Conservation (phyloP, 768 basidiomycete species). For the Rhizopogon rudus region DNA sequence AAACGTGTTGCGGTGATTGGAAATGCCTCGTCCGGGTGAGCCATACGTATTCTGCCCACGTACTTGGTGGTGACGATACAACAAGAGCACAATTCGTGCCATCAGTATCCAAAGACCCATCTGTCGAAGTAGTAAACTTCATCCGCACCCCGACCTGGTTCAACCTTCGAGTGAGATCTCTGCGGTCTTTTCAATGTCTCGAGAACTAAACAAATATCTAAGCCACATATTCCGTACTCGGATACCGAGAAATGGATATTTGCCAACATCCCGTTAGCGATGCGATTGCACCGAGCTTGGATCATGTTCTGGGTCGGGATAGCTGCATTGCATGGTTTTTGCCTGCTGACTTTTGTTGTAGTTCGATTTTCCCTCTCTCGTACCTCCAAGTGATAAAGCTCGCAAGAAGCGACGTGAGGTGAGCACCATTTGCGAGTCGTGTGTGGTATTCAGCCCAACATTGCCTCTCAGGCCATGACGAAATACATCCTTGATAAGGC, state of each 20-base stretch:
- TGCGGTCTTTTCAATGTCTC: neutral
- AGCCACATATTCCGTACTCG: slow-evolving; percentile 34
- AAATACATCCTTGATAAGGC: slow-evolving; percentile 43
- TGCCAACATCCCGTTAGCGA: slow-evolving; percentile 44
- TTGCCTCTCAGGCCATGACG: slow-evolving; percentile 30
- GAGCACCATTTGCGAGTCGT: neutral
- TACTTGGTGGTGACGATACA: slow-evolving; percentile 1
- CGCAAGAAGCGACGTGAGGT: slow-evolving; percentile 13
- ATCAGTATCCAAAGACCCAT: slow-evolving; percentile 44
- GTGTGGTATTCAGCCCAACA: neutral
- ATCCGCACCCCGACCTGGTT: slow-evolving; percentile 60
- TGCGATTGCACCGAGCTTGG: slow-evolving; percentile 46
- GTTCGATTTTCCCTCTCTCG: slow-evolving; percentile 15
- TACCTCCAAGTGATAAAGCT: slow-evolving; percentile 5
- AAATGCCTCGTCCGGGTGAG: slow-evolving; percentile 61
- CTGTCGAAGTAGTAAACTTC: slow-evolving; percentile 53
- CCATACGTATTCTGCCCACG: neutral
- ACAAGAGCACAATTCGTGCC: slow-evolving; percentile 60
- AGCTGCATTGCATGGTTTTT: neutral
- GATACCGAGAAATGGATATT: slow-evolving; percentile 46
- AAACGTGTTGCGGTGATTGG: slow-evolving; percentile 46
- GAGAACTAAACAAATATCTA: slow-evolving; percentile 26
- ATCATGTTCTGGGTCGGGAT: slow-evolving; percentile 44
- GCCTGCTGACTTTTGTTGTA: neutral
- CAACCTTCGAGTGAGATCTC: slow-evolving; percentile 39